Base-by-base conservation (phyloP, 306 rosid species). In the Citrullus amarus region DNA sequence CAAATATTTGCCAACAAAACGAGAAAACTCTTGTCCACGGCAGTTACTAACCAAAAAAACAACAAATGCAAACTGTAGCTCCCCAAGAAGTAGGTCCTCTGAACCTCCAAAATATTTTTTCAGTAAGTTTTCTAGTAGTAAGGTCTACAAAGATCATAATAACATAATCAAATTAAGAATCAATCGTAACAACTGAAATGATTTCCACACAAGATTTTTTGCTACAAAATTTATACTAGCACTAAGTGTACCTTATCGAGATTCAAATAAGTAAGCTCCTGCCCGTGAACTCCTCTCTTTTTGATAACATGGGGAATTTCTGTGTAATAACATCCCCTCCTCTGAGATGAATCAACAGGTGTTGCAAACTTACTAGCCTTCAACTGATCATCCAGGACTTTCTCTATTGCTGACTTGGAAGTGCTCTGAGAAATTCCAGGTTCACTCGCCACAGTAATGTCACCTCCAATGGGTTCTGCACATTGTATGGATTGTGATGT, bases 381-480 rank as follows among this genome's bases (percentile, higher is more conserved):
- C 76, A 88, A 84, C 84, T 92, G 96, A 73, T 89, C 86, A 76
- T 85, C 88, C 78, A 89, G 91, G 65, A 82, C 92, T 62, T 83
- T 84, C 84, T 89, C 98, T 89, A 82, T 83, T 54, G 84, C 57
- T 34, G 86, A 84, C 79, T 87, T 88, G 48, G 88, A 84, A 48
- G 86, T 6, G 82, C 70, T 86, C 80, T 80, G 81, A 74, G 77
- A 73, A 82, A 88, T 76, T 25, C 82, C 82, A 66, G 85, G 82
- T 87, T 90, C 97, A 60, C 81, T 84, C 22, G 84, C 88, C 82
- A 94, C 87, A 69, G 88, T 85, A 74, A 94, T 87, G 82, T 94
- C 98, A 71, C 98, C 98, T 83, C 95, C 97, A 79, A 92, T 85
- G 56, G 98, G 98, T 83, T 92, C 96, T 94, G 88, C 60, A 68